Evolutionary conservation across 208 protist genomes (phyloP), one percentile per base, ranked within the genome.

Genomic region (Leishmania tarentolae): DNA sequence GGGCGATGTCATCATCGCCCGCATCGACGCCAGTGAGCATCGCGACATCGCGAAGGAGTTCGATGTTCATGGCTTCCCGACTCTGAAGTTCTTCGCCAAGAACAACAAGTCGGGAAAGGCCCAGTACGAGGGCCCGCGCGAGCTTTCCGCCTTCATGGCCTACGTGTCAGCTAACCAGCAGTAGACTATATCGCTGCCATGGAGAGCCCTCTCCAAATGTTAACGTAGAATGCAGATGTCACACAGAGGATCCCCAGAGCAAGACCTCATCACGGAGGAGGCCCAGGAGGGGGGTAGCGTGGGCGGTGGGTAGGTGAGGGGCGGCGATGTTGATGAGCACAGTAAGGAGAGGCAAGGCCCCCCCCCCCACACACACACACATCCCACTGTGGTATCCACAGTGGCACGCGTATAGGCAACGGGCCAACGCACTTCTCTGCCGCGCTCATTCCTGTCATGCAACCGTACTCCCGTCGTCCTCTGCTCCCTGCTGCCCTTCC

Each of bases 51-150:
- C 76, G n/a, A 73, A 80, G 47, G 76, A 82, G 57, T 86, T 96
- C 81, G 79, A 80, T 56, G 75, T 98, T 37, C 84, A 75, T 31
- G 94, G 94, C n/a, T 98, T 94, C 84, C 96, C 96, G 28, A 98
- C 97, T 8, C 75, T 98, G 40, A 93, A 91, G 79, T 88, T 93
- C 21, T 98, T 98, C 86, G 80, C 93, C 65, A 97, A 96, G 87
- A 78, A 37, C 57, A 87, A 97, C 78, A 98, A 97, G 78, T 80
- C 73, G 11, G 94, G 93, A 52, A 44, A 50, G 8, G 78, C 87
- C 21, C 74, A 71, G 66, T 98, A 96, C 83, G 40, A 86, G 1
- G 95, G 96, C 5, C 77, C 83, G 35, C 94, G 94, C 28, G 87
- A 90, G 44, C 50, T 89, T 31, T 70, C 70, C 3, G 77, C 86